Evolutionary conservation across 768 basidiomycete species (phyloP), one percentile per base, ranked within the genome.

Genomic region (Termitomyces sp.): DNA sequence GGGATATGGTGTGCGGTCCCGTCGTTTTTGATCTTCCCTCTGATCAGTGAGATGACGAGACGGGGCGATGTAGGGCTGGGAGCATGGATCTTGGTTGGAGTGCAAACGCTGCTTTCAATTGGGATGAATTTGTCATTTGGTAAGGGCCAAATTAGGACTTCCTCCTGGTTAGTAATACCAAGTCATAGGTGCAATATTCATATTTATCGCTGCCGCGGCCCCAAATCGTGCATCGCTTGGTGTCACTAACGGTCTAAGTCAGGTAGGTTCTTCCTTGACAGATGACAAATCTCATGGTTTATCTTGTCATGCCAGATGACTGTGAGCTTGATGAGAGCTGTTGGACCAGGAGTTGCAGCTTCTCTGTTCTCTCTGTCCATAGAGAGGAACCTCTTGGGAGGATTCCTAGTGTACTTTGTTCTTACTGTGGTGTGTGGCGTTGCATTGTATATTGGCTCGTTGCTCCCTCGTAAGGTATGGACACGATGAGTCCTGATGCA

Each of bases 401-500:
- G 43, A 44, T 44, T 26, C 24, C 24, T 44, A 13, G 24, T 44
- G 24, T 44, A 44, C 5, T 44, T 26, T 26, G 24, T 44, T 3
- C 24, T 44, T 24, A 44, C 43, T 44, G 5, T 44, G 14, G 4
- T 31, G 16, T 32, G 34, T 16, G 53, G 62, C 31, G 61, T 56
- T 12, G 61, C 72, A 24, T 51, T 75, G 41, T 64, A 67, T 56
- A 58, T 70, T 13, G 69, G 61, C 10, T 67, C 68, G 36, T 60
- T 68, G 56, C 69, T 75, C 47, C 74, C 74, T 31, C 62, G 62
- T 47, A 65, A 77, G 29, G 55, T 59, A 16, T 63, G 62, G 62
- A 58, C 57, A 14, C 22, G 37, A 31, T 58, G 44, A 44, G 46
- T 46, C 18, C 22, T 44, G 24, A 26, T 13, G 22, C 24, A 5